phyloP scores from a whole-genome alignment of 768 basidiomycete species.

The Suillus decipiens region DNA sequence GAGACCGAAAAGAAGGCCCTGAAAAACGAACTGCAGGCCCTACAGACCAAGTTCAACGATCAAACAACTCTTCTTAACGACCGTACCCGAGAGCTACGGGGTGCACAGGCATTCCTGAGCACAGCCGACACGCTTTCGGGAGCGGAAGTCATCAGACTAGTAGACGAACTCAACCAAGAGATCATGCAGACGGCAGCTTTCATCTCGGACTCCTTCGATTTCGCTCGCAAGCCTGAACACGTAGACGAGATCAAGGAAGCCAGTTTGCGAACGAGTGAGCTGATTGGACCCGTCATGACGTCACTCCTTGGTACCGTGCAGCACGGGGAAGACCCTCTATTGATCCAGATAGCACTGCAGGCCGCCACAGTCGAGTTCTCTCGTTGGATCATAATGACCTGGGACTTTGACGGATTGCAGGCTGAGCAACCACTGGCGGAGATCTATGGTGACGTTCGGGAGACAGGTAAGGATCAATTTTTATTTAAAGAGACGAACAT shows the following conservation, averaged over 20 bases:
- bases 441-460: constrained; percentile 42
- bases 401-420: constrained; percentile 35
- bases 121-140: constrained; percentile 46
- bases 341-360: constrained; percentile 41
- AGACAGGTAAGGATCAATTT: constrained; percentile 38
- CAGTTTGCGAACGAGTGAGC: constrained; percentile 29
- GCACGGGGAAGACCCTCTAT: constrained; percentile 38
- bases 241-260: constrained; percentile 32
- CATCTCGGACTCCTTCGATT: constrained; percentile 43
- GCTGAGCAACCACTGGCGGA: constrained; percentile 31
- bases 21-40: constrained; percentile 29
- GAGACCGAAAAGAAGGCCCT: constrained; percentile 27
- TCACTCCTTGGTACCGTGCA: constrained; percentile 24
- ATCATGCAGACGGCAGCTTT: constrained; percentile 48
- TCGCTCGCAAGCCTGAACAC: constrained; percentile 23
- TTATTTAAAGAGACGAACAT: constrained; percentile 2
- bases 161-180: constrained; percentile 48
- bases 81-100: constrained; percentile 42
- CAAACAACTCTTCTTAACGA: constrained; percentile 34
- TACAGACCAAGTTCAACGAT: constrained; percentile 28
- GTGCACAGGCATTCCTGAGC: constrained; percentile 44
- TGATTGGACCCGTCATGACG: constrained; percentile 32
- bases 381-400: constrained; percentile 35
- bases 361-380: constrained; percentile 34
- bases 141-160: constrained; percentile 40